Conservation (phyloP, 306 rosid species). For the Clitoria ternatea region DNA sequence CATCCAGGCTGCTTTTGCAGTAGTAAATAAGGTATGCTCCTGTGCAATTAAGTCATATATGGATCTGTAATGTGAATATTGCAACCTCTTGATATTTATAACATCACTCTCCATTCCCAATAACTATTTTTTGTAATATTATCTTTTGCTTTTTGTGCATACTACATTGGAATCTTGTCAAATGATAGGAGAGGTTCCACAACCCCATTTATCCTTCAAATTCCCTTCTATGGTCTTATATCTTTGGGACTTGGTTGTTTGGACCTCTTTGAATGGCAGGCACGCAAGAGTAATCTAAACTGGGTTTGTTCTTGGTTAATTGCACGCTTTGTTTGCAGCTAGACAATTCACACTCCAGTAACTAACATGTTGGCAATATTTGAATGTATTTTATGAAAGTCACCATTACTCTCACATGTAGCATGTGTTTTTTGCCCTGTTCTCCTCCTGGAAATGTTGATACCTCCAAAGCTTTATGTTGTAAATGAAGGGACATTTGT, state of each 20-base stretch:
- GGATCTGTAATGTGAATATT: background rate
- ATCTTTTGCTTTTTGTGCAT: background rate
- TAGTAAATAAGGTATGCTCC: slow-evolving; percentile 73
- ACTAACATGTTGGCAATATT: slow-evolving; percentile 10
- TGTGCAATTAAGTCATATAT: slow-evolving; percentile 5
- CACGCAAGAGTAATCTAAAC: background rate
- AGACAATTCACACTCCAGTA: slow-evolving; percentile 7
- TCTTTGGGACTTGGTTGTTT: background rate
- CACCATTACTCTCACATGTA: background rate
- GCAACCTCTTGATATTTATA: background rate
- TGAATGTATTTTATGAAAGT: background rate
- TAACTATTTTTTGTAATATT: background rate
- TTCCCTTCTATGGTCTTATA: background rate
- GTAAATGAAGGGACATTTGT: background rate
- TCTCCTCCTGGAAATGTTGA: background rate
- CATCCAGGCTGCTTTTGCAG: slow-evolving; percentile 97
- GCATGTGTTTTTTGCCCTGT: background rate
- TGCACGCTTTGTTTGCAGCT: background rate
- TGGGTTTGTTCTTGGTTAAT: background rate
- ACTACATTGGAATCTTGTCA: background rate
- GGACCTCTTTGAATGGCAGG: background rate
- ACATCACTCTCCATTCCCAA: background rate
- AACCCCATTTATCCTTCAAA: background rate
- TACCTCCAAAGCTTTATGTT: background rate
- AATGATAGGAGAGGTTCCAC: background rate